Evolutionary conservation across 192 early-diverging fungal genomes (phyloP).

Genomic region (Mortierella hygrophila): DNA sequence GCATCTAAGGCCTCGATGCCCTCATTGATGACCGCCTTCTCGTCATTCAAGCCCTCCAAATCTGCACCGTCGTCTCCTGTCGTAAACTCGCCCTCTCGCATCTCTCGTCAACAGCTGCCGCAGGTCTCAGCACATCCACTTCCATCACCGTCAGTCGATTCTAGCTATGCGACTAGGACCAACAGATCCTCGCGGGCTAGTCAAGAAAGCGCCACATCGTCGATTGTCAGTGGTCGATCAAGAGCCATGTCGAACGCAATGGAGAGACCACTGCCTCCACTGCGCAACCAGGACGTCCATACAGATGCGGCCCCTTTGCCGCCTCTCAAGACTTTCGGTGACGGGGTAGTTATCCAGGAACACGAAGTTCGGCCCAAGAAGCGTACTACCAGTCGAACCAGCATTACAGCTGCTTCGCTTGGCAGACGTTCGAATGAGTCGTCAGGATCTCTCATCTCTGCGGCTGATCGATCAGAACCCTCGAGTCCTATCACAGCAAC

Average conservation of each 20-base stretch:
- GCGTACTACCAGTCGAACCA: slow-evolving; percentile 51
- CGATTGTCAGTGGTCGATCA: neutral
- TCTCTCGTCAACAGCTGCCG: neutral
- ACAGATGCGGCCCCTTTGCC: neutral
- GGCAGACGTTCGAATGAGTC: slow-evolving; percentile 43
- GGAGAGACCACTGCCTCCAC: neutral
- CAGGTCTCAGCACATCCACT: neutral
- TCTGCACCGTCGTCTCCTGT: slow-evolving; percentile 42
- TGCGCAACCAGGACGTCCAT: neutral
- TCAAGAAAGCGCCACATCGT: neutral
- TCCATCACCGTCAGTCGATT: neutral
- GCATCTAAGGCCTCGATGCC: slow-evolving; percentile 54
- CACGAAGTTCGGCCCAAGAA: slow-evolving; percentile 43
- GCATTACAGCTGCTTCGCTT: slow-evolving; percentile 48
- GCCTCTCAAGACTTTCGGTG: slow-evolving; percentile 21
- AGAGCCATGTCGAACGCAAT: neutral
- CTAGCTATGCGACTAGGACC: neutral
- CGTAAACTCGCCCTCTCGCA: slow-evolving; percentile 2
- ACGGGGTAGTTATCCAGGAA: slow-evolving; percentile 39
- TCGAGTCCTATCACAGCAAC: slow-evolving; percentile 14
- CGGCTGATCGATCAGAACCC: slow-evolving; percentile 24
- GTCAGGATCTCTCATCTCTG: neutral
- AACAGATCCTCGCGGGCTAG: neutral
- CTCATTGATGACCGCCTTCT: slow-evolving; percentile 52
- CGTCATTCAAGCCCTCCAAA: slow-evolving; percentile 43